A percentile compares a stretch with the other conserved stretches of the same genome.
Conservation (phyloP, 768 basidiomycete genomes). For the Panellus pusillus region DNA sequence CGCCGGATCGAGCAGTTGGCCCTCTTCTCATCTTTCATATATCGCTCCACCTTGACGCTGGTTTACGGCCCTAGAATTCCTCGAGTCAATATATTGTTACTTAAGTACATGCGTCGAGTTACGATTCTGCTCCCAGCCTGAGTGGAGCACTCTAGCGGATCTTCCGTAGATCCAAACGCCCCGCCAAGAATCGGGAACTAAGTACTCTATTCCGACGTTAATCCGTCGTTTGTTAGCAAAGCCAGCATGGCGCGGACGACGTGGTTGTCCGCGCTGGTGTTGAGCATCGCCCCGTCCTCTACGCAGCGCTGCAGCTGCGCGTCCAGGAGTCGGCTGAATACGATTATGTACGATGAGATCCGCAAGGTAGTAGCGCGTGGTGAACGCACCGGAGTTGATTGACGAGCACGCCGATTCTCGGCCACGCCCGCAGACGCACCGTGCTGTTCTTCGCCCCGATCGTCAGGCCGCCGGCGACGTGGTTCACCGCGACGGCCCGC, state of each 20-base stretch:
- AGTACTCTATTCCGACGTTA: conserved; percentile 11
- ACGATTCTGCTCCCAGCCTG: no score
- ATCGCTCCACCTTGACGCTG: no score
- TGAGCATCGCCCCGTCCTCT: conserved; percentile 46
- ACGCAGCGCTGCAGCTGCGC: conserved; percentile 58
- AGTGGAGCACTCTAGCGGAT: no score
- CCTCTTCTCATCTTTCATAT: no score
- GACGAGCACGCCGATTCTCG: conserved; percentile 87
- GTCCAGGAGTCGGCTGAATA: conserved; percentile 55
- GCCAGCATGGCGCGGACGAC: conserved; percentile 37
- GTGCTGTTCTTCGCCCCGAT: conserved; percentile 52
- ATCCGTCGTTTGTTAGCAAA: conserved; percentile 24
- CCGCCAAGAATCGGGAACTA: no score
- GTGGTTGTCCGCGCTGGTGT: conserved; percentile 43
- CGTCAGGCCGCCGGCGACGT: conserved; percentile 75
- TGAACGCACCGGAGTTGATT: conserved; percentile 73
- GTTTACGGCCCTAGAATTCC: no score
- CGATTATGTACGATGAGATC: background rate
- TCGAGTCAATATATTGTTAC: no score
- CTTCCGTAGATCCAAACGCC: no score
- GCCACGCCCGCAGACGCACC: conserved; percentile 76
- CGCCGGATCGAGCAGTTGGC: no score
- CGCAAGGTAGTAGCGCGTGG: conserved; percentile 9
- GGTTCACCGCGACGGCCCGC: conserved; percentile 79
- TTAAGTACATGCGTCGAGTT: no score